Conservation (phyloP, 2,329 filamentous ascomycete species). For the Amphichorda felina region DNA sequence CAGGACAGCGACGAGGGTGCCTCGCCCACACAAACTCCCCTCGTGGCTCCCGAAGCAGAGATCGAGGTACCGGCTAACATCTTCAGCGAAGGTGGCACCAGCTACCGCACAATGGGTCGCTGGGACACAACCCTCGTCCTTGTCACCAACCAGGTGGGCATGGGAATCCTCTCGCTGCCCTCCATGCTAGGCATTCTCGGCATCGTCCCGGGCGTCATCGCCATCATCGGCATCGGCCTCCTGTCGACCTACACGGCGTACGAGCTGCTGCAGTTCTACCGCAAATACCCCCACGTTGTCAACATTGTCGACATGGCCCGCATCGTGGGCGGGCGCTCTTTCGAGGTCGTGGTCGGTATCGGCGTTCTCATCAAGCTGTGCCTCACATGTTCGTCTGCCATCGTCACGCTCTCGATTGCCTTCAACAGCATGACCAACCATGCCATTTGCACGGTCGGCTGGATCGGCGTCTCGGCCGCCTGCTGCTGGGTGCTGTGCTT, state of each 20-base stretch:
- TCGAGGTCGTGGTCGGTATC: constrained; percentile 24
- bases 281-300: constrained; percentile 54
- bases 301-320: constrained; percentile 61
- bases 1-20: too few species aligned
- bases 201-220: constrained; percentile 54
- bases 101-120: constrained; percentile 19
- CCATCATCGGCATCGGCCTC: constrained; percentile 52
- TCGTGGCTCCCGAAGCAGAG: too few species aligned
- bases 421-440: constrained; percentile 56
- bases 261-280: constrained; percentile 51
- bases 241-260: constrained; percentile 49
- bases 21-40: too few species aligned
- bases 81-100: constrained; percentile 11
- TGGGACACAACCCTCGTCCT: constrained; percentile 20
- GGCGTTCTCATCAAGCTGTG: constrained; percentile 64
- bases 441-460: constrained; percentile 53
- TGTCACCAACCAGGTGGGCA: constrained; percentile 20
- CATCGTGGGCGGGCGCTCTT: constrained; percentile 26
- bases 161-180: constrained; percentile 54
- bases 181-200: constrained; percentile 58
- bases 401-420: constrained; percentile 53
- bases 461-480: constrained; percentile 49
- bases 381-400: constrained; percentile 57
- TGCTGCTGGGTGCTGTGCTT: constrained; percentile 53
- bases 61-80: neutral